Conservation (phyloP, 2,329 filamentous ascomycete species). For the Xenosphaeropsis pyriputrescens region DNA sequence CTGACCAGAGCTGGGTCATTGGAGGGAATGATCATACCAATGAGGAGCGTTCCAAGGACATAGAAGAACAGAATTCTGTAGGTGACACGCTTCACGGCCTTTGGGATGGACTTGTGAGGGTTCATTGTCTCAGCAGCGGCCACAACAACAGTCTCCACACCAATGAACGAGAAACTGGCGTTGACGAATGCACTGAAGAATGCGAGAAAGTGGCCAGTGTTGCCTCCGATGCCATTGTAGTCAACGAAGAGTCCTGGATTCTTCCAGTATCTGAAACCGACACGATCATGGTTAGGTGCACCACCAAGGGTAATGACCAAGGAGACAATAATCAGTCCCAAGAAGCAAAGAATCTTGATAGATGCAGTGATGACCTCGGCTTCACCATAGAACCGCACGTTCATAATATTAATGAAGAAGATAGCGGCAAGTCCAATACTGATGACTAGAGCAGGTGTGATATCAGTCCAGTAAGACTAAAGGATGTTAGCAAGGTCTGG, state of each 20-base stretch:
- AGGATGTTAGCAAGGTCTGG: neutral
- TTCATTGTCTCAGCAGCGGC: conserved; percentile 51
- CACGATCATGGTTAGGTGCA: conserved; percentile 56
- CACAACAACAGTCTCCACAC: conserved; percentile 26
- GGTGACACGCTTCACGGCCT: conserved; percentile 65
- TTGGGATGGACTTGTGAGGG: conserved; percentile 53
- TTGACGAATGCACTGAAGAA: conserved; percentile 41
- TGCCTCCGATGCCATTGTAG: conserved; percentile 38
- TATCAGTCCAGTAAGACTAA: conserved; percentile 10
- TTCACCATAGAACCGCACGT: conserved; percentile 38
- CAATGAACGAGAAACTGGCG: conserved; percentile 31
- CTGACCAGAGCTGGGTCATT: conserved; percentile 39
- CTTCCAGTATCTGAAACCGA: conserved; percentile 57
- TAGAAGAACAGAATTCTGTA: conserved; percentile 67
- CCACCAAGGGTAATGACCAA: conserved; percentile 68
- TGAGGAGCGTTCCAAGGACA: conserved; percentile 2
- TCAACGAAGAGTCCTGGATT: conserved; percentile 57
- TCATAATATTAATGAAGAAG: conserved; percentile 20
- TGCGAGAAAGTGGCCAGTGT: conserved; percentile 46
- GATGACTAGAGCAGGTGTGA: conserved; percentile 10
- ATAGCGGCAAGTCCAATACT: conserved; percentile 12
- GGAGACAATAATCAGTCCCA: conserved; percentile 11
- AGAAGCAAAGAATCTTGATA: conserved; percentile 7
- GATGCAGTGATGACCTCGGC: conserved; percentile 30
- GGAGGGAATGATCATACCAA: conserved; percentile 31